Conservation (phyloP, 116 monocot genomes). For the Phalaenopsis hybrid region DNA sequence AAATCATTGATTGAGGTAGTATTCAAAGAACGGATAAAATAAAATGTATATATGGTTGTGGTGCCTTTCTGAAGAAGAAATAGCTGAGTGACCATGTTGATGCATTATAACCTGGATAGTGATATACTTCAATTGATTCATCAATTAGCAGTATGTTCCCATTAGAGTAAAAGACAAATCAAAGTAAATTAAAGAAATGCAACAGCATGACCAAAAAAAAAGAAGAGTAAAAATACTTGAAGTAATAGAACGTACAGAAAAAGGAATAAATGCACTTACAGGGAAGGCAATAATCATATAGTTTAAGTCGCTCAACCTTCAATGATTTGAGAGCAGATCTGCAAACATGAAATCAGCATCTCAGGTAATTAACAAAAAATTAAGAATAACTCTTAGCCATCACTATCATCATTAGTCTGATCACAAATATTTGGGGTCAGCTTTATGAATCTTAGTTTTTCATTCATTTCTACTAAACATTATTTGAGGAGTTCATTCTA, state of each 20-base stretch:
- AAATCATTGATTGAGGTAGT: too few species aligned
- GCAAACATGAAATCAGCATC: slow-evolving; percentile 6
- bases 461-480: background rate
- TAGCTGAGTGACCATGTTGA: background rate
- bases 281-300: slow-evolving; percentile 89
- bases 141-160: background rate
- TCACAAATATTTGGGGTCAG: background rate
- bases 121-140: background rate
- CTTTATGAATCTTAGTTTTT: background rate
- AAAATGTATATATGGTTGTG: background rate
- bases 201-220: background rate
- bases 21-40: too few species aligned
- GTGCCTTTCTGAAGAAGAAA: background rate
- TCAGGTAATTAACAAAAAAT: background rate
- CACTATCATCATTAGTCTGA: background rate
- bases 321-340: slow-evolving; percentile 74
- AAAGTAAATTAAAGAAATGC: background rate
- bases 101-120: background rate
- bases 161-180: background rate
- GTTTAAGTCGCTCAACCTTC: slow-evolving; percentile 77
- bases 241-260: background rate
- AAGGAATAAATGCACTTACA: slow-evolving; percentile 37
- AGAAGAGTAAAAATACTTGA: background rate
- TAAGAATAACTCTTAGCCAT: background rate
- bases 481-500: background rate